phyloP scores from a whole-genome alignment of 768 basidiomycete species.

The Daedalea quercina region DNA sequence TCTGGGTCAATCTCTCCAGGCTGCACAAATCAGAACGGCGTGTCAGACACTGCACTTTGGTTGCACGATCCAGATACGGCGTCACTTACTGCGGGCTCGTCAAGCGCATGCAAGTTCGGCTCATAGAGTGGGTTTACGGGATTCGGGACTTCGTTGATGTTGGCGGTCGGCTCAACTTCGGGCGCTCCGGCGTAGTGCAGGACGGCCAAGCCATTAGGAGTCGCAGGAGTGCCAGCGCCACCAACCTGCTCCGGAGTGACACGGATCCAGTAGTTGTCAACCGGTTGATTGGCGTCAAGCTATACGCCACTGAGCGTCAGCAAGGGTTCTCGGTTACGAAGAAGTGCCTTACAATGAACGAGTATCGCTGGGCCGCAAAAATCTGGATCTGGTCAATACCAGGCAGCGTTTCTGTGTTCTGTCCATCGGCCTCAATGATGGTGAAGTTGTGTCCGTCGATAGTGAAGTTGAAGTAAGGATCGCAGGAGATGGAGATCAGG shows the following conservation, averaged over 20 bases:
- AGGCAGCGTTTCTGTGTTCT: slow-evolving; percentile 29
- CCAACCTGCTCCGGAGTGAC: background rate
- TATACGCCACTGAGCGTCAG: background rate
- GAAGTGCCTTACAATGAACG: slow-evolving; percentile 16
- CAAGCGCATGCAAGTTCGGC: slow-evolving; percentile 16
- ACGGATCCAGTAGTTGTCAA: slow-evolving; percentile 32
- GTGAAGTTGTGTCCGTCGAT: slow-evolving; percentile 41
- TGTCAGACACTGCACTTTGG: background rate
- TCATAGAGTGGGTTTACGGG: slow-evolving; percentile 8
- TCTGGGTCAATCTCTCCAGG: background rate
- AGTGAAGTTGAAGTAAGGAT: slow-evolving; percentile 34
- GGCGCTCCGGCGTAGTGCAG: slow-evolving; percentile 37
- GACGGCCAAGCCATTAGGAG: slow-evolving; percentile 33
- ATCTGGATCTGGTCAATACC: slow-evolving; percentile 35
- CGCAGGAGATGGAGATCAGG: slow-evolving; percentile 38
- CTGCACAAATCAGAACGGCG: background rate
- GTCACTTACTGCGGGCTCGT: slow-evolving; percentile 13
- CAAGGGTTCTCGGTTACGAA: background rate
- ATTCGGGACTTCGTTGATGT: background rate
- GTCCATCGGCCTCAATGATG: slow-evolving; percentile 42
- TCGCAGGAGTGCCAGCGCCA: slow-evolving; percentile 20
- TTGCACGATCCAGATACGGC: background rate
- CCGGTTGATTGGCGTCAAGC: slow-evolving; percentile 33
- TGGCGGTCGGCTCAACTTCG: slow-evolving; percentile 25
- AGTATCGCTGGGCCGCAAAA: slow-evolving; percentile 31